Conservation (phyloP, 1,284 basidiomycete genomes). For the Moesziomyces parantarcticus region DNA sequence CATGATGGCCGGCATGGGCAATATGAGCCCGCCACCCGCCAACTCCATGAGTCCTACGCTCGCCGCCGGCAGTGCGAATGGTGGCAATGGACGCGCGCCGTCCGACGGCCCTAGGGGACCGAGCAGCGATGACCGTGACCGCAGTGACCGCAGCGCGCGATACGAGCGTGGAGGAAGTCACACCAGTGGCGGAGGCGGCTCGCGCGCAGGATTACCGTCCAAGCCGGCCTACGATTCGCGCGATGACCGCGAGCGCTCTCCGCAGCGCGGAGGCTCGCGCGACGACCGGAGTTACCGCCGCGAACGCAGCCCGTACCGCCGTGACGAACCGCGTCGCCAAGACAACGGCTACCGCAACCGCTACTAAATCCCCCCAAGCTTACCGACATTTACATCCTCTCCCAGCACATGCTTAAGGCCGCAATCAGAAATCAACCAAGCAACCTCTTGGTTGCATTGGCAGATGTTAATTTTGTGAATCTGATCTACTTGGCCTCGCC, state of each 20-base stretch:
- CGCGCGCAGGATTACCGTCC: constrained; percentile 4
- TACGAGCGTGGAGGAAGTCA: constrained; percentile 24
- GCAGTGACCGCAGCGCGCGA: constrained; percentile 4
- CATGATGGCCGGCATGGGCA: constrained; percentile 54
- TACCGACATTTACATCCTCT: too few relatives aligned
- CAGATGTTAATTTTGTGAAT: too few relatives aligned
- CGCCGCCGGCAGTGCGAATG: constrained; percentile 20
- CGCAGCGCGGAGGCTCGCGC: not conserved
- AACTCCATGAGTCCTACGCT: constrained; percentile 49
- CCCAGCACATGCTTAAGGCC: too few relatives aligned
- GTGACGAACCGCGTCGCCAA: constrained; percentile 13
- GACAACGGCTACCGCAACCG: constrained; percentile 34
- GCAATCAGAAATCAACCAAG: not conserved
- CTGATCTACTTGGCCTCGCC: constrained; percentile 9
- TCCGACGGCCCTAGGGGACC: constrained; percentile 3
- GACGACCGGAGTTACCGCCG: constrained; percentile 9
- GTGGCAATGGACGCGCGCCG: constrained; percentile 14
- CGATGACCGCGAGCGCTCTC: constrained; percentile 28
- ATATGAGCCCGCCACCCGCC: constrained; percentile 29
- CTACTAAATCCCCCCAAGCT: constrained; percentile 12
- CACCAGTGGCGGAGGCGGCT: not conserved
- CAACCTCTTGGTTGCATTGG: not conserved
- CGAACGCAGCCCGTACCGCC: constrained; percentile 34
- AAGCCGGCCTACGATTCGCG: constrained; percentile 1
- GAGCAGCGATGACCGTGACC: constrained; percentile 7